These are phyloP conservation scores for Moringa oleifera DNA, from an alignment of 345 rosid genomes.

Conservation along the genomic window DNA sequence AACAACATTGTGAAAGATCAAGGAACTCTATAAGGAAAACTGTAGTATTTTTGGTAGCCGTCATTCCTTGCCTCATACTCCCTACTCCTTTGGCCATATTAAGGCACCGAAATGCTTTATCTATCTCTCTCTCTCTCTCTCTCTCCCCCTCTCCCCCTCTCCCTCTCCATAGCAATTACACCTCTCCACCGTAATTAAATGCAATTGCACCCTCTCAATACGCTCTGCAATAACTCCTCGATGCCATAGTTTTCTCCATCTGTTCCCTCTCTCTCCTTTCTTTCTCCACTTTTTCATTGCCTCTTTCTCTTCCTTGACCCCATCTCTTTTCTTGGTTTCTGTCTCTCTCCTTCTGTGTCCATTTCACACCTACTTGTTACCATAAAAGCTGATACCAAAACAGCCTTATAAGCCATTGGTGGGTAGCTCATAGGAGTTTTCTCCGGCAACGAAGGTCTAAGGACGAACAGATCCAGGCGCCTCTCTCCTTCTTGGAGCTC, in stretches of 20 bases:
- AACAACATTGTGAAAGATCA: too few species aligned
- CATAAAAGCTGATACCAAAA: slow-evolving; percentile 15
- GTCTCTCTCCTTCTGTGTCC: background rate
- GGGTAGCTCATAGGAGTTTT: background rate
- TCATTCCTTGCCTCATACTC: slow-evolving; percentile 32
- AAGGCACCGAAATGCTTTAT: slow-evolving; percentile 14
- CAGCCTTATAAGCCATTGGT: slow-evolving; percentile 3
- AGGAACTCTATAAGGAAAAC: too few species aligned
- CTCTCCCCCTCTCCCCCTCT: slow-evolving; percentile 13
- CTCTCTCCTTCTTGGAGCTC: background rate
- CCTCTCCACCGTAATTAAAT: slow-evolving; percentile 63
- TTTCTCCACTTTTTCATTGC: background rate
- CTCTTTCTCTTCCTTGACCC: background rate
- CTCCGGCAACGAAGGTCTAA: slow-evolving; percentile 7
- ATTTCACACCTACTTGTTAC: slow-evolving; percentile 6
- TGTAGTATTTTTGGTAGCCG: slow-evolving; percentile 63
- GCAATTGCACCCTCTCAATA: slow-evolving; percentile 69
- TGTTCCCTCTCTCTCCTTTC: slow-evolving; percentile 13
- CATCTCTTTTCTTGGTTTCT: slow-evolving; percentile 4
- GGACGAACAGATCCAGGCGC: slow-evolving; percentile 18
- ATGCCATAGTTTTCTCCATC: slow-evolving; percentile 32
- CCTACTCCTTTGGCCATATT: background rate
- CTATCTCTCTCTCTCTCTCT: slow-evolving; percentile 12
- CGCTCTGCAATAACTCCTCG: slow-evolving; percentile 65
- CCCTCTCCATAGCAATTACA: slow-evolving; percentile 28